phyloP scores from a whole-genome alignment of 2,329 filamentous ascomycete species.

The Colletotrichum melonis region DNA sequence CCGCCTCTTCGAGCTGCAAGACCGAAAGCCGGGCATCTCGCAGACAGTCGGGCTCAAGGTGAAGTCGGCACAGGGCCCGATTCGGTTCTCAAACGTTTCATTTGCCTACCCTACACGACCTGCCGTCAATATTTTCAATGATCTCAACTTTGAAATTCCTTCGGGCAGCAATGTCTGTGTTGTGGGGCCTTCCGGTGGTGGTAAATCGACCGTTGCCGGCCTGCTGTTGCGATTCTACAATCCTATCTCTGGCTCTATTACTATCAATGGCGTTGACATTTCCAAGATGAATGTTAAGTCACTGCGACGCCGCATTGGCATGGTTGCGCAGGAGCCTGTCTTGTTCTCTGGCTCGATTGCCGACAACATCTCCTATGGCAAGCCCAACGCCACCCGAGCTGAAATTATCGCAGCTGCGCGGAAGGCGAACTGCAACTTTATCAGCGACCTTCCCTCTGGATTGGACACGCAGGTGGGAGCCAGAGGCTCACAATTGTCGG shows the following conservation, averaged over 20 bases:
- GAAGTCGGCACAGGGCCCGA: constrained; percentile 85
- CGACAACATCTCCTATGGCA: constrained; percentile 93
- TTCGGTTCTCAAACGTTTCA: constrained; percentile 85
- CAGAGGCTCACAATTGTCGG: constrained; percentile 91
- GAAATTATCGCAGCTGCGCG: constrained; percentile 90
- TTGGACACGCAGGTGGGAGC: constrained; percentile 94
- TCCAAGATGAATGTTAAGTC: constrained; percentile 92
- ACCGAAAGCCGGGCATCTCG: constrained; percentile 87
- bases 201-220: constrained; percentile 96
- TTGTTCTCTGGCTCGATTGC: constrained; percentile 88
- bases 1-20: constrained; percentile 94
- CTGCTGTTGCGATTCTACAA: constrained; percentile 92
- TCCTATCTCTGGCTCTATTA: constrained; percentile 80
- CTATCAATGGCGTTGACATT: constrained; percentile 87
- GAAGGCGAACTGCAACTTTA: constrained; percentile 96
- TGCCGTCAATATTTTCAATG: constrained; percentile 90
- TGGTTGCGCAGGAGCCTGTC: constrained; percentile 96
- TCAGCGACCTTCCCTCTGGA: constrained; percentile 95
- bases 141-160: constrained; percentile 89
- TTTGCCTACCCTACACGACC: constrained; percentile 96
- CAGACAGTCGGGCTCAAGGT: constrained; percentile 86
- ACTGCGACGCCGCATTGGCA: constrained; percentile 89
- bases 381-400: constrained; percentile 78
- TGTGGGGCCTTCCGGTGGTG: constrained; percentile 94
- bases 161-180: constrained; percentile 96